These are phyloP conservation scores for Claviceps pazoutovae DNA, from an alignment of 2,329 filamentous ascomycete genomes.

Conservation along the genomic window DNA sequence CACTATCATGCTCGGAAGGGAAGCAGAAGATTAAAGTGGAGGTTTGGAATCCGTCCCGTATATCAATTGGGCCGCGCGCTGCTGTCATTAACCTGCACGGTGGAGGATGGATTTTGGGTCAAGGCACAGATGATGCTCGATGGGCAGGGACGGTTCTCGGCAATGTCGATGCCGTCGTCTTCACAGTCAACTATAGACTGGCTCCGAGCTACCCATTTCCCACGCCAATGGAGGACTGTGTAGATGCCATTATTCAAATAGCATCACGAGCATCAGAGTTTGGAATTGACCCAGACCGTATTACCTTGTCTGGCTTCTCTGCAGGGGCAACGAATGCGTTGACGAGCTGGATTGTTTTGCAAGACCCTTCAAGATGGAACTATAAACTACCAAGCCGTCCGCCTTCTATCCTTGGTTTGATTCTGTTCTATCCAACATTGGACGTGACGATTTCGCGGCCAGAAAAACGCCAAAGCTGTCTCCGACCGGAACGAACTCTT, in stretches of 20 bases:
- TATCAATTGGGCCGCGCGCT: constrained; percentile 25
- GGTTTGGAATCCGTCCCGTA: constrained; percentile 28
- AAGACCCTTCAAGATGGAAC: constrained; percentile 27
- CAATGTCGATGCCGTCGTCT: constrained; percentile 40
- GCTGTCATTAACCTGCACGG: constrained; percentile 54
- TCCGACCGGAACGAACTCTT: constrained; percentile 42
- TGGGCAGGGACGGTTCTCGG: constrained; percentile 42
- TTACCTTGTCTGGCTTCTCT: constrained; percentile 51
- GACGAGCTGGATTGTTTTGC: constrained; percentile 31
- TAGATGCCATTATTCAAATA: constrained; percentile 50
- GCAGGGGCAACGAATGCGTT: constrained; percentile 45
- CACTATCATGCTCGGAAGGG: constrained; percentile 22
- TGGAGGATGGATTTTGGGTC: constrained; percentile 51
- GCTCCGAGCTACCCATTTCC: constrained; percentile 52
- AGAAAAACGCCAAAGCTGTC: constrained; percentile 39
- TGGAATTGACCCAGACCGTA: constrained; percentile 38
- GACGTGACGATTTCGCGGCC: constrained; percentile 46
- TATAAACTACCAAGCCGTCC: constrained; percentile 24
- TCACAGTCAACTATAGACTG: constrained; percentile 55
- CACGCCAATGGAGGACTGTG: constrained; percentile 49
- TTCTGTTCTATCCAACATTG: constrained; percentile 48
- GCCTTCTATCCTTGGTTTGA: constrained; percentile 36
- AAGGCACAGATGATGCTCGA: constrained; percentile 47
- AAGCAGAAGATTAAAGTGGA: constrained; percentile 31
- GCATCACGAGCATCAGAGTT: constrained; percentile 41